A percentile compares a stretch with the other conserved stretches of the same genome.
Conservation (phyloP, 495 filamentous ascomycete genomes). For the Penicillium robsamsonii region DNA sequence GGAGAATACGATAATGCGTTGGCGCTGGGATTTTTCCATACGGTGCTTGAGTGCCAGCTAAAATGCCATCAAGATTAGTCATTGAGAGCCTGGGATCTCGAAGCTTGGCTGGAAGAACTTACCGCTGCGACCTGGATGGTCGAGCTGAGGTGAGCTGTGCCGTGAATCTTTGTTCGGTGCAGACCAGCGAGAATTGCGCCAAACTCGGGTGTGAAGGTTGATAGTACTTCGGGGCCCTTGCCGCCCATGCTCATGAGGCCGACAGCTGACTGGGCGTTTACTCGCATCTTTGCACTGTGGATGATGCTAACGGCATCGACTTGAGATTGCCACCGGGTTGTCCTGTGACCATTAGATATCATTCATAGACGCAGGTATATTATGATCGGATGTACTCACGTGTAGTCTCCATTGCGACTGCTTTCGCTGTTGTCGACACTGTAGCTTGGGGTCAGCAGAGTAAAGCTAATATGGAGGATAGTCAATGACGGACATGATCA, state of each 20-base stretch:
- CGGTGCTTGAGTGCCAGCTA: slow-evolving; percentile 97
- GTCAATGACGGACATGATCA: slow-evolving; percentile 61
- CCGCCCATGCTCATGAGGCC: slow-evolving; percentile 99
- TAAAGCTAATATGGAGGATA: slow-evolving; percentile 14
- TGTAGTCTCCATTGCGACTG: slow-evolving; percentile 94
- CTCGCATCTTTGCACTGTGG: slow-evolving; percentile 89
- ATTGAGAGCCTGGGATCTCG: slow-evolving; percentile 1
- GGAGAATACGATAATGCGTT: slow-evolving; percentile 93
- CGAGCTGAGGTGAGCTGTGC: slow-evolving; percentile 79
- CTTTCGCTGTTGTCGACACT: slow-evolving; percentile 98
- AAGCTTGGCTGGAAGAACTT: slow-evolving; percentile 37
- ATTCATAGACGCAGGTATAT: slow-evolving; percentile 3
- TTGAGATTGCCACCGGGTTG: slow-evolving; percentile 93
- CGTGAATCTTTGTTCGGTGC: slow-evolving; percentile 91
- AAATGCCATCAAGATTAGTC: slow-evolving; percentile 7
- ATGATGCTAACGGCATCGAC: slow-evolving; percentile 91
- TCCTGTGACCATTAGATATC: slow-evolving; percentile 46
- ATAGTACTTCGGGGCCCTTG: slow-evolving; percentile 92
- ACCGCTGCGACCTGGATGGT: slow-evolving; percentile 93
- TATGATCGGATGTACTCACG: slow-evolving; percentile 30
- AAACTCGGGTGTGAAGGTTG: slow-evolving; percentile 91
- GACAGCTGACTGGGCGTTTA: slow-evolving; percentile 93
- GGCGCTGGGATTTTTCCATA: slow-evolving; percentile 91
- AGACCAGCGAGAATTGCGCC: slow-evolving; percentile 92
- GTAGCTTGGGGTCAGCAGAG: slow-evolving; percentile 27